Percentiles rank a stretch among this genome's conserved stretches.
phyloP scores from a whole-genome alignment of 208 protist genomes.

The Dictyostelium gargantuum region DNA sequence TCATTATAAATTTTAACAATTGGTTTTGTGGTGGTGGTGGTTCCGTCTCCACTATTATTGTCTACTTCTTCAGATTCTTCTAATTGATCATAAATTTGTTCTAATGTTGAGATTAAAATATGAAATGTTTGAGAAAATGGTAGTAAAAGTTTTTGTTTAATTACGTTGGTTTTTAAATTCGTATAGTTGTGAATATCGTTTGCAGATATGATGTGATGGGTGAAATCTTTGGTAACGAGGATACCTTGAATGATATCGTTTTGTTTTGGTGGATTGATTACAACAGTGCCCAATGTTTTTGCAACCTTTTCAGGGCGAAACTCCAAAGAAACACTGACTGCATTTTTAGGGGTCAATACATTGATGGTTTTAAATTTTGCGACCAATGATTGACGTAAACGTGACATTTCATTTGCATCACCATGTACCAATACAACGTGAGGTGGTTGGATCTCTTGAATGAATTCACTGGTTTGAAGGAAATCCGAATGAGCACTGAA shows the following conservation, averaged over 20 bases:
- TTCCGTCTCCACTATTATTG: no score
- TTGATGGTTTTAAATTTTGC: slow-evolving; percentile 84
- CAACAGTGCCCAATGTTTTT: slow-evolving; percentile 78
- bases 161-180: slow-evolving; percentile 36
- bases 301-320: slow-evolving; percentile 93
- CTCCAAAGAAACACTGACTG: slow-evolving; percentile 92
- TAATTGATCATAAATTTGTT: slow-evolving; percentile 48
- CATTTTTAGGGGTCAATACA: slow-evolving; percentile 94
- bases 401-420: slow-evolving; percentile 93
- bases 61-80: not conserved
- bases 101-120: not conserved
- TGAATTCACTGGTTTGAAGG: slow-evolving; percentile 83
- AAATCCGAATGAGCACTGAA: slow-evolving; percentile 98
- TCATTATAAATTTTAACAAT: not conserved
- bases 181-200: slow-evolving; percentile 68
- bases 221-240: slow-evolving; percentile 69
- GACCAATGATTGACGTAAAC: slow-evolving; percentile 92
- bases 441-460: slow-evolving; percentile 75
- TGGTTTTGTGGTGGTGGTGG: not conserved
- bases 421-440: slow-evolving; percentile 93
- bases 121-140: slow-evolving; percentile 34
- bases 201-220: slow-evolving; percentile 67
- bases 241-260: not conserved
- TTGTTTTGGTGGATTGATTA: not conserved
- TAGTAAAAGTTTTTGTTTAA: slow-evolving; percentile 40